Base-by-base conservation (phyloP, 148 eudicot species). In the Silene conica region DNA sequence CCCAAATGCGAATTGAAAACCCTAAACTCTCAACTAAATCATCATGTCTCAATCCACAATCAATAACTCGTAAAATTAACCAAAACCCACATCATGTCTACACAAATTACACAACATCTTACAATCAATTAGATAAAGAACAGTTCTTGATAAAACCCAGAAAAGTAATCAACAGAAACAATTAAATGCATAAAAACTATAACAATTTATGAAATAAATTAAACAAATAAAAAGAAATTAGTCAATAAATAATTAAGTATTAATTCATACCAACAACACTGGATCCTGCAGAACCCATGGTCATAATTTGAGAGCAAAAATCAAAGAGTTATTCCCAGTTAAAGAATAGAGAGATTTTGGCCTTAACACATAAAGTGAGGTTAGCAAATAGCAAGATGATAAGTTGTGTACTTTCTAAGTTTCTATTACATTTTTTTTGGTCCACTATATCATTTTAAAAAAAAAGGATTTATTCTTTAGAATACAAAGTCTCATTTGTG, bases 231-330 rank as follows among this genome's bases (percentile, higher is more conserved):
- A 2, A 13, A 45, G 12, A 63, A 20, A 31, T 50, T 11, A 50
- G 14, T 50, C 14, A 22, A 63, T 6, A 26, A 2, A 26, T 26
- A 26, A 26, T 8, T 52, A 13, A 21, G 4, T 10, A 16, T 63
- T 11, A 21, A 21, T 3, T 41, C 66, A 41, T 58, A 78, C 80
- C 80, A 23, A 78, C 80, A 52, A 72, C 66, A 63, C 73, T 73
- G 28, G 77, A 68, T 59, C 77, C 77, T 18, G 77, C 73, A 13
- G 81, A 79, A 60, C 81, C 81, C 12, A 79, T 67, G 18, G 81
- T 48, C 76, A 78, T 78, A 38, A 41, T 67, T 19, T 26, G 38
- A 13, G 58, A 55, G 50, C 62, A 28, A 69, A 34, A 75, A 57
- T 67, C 31, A 34, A 58, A 3, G 14, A 21, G 26, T 12, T 19